A percentile compares a stretch with the other conserved stretches of the same genome.
Evolutionary conservation across 768 basidiomycete species (phyloP).

Genomic region (Mycena vitilis): DNA sequence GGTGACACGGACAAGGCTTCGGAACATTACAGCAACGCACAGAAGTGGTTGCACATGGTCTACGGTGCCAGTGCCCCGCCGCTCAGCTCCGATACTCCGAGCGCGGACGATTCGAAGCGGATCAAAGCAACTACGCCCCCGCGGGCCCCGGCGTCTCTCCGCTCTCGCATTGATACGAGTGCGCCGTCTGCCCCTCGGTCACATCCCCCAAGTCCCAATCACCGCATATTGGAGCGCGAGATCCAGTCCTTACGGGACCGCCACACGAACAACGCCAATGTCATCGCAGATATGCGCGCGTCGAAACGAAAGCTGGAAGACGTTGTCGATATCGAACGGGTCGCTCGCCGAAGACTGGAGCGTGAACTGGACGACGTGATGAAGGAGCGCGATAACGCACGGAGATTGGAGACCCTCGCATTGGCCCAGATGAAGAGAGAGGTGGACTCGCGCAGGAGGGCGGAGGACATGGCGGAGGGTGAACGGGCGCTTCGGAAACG

Average conservation of each 20-base stretch:
- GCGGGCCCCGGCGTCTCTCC: constrained; percentile 24
- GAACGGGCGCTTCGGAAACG: constrained; percentile 40
- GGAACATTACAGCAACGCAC: constrained; percentile 54
- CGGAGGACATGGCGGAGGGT: constrained; percentile 66
- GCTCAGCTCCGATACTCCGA: not conserved
- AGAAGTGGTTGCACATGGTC: constrained; percentile 60
- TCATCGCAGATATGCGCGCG: constrained; percentile 47
- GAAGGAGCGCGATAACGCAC: constrained; percentile 46
- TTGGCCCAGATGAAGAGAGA: constrained; percentile 45
- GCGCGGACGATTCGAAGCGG: constrained; percentile 10
- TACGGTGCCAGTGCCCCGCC: constrained; percentile 48
- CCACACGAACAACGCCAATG: constrained; percentile 41
- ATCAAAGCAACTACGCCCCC: constrained; percentile 11
- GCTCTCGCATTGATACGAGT: constrained; percentile 21
- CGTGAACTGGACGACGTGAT: constrained; percentile 46
- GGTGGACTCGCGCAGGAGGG: constrained; percentile 74
- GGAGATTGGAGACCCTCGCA: constrained; percentile 45
- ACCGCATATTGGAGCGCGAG: constrained; percentile 48
- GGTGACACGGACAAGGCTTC: constrained; percentile 43
- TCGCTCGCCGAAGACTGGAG: constrained; percentile 51
- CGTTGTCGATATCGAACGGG: constrained; percentile 47
- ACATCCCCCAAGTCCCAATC: constrained; percentile 17
- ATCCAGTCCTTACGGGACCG: constrained; percentile 52
- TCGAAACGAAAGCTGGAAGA: constrained; percentile 61
- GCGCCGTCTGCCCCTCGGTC: constrained; percentile 23